Base-by-base conservation (phyloP, 2,329 filamentous ascomycete species). In the Stylonectria norvegica region DNA sequence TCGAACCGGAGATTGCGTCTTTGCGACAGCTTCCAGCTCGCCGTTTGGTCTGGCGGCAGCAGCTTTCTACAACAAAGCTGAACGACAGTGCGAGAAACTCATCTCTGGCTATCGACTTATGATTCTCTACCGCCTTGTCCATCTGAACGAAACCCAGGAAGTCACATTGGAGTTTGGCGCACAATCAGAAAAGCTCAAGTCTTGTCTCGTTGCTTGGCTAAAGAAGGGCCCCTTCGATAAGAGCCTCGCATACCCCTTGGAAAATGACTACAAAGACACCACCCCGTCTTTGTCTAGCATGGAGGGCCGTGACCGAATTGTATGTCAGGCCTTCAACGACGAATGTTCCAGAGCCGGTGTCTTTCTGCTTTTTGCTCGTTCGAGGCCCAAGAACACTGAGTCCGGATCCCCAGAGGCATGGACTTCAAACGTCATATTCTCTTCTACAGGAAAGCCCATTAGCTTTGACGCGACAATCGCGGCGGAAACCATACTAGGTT, bases 41-140 rank as follows among this genome's bases (percentile, higher is more conserved):
- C 34, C 30, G 19, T 49, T 46, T 34, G 45, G 46, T 8, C 29
- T 49, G 7, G 29, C 36, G 6, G 5, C 42, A 6, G 46, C 49
- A 4, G 34, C 47, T 8, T 49, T 23, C 38, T 49, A 38, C 39
- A 46, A 45, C 12, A 34, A 49, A 27, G 36, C 39, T 17, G 40
- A 36, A 1, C 34, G 43, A n/a, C 12, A 47, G 23, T 17, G 34
- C 9, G 34, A 20, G 6, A 14, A 34, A 32, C 23, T 41, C n/a
- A 41, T 10, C 31, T 46, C 36, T 20, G 47, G 45, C 3, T 30
- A 46, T 29, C 39, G 45, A 2, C 34, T 49, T n/a, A 27, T 49
- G 2, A 42, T 49, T n/a, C 34, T 34, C 11, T 49, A 43, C 36
- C n/a, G n/a, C n/a, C n/a, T n/a, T n/a, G n/a, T n/a, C n/a, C n/a